These are phyloP conservation scores for Coprinopsis marcescibilis DNA, from an alignment of 768 basidiomycete species.

Conservation along the genomic window DNA sequence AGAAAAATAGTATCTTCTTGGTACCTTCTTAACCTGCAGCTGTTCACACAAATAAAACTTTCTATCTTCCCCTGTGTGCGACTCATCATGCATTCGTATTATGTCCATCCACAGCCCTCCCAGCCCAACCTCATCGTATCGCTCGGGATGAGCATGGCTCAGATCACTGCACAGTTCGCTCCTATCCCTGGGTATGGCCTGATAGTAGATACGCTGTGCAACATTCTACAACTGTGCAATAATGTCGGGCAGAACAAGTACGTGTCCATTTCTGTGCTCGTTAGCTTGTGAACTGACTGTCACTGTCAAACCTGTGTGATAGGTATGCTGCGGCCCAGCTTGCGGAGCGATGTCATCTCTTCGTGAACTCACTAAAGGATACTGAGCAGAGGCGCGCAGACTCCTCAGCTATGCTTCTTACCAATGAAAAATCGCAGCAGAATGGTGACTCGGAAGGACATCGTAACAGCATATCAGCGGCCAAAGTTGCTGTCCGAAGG, in stretches of 20 bases:
- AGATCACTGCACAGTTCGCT: slow-evolving; percentile 40
- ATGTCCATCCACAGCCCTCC: slow-evolving; percentile 2
- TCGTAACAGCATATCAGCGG: no score
- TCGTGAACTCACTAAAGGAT: slow-evolving; percentile 35
- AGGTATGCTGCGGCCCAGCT: slow-evolving; percentile 41
- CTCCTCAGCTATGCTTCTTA: no score
- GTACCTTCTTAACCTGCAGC: no score
- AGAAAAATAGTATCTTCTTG: no score
- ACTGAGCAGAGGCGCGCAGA: slow-evolving; percentile 23
- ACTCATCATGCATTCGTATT: no score
- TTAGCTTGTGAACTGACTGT: slow-evolving; percentile 6
- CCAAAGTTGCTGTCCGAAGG: no score
- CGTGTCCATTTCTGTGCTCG: slow-evolving; percentile 1
- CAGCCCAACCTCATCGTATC: slow-evolving; percentile 16
- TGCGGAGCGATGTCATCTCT: slow-evolving; percentile 38
- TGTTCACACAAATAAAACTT: no score
- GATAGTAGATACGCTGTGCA: slow-evolving; percentile 34
- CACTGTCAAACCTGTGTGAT: background rate
- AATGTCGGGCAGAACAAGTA: slow-evolving; percentile 46
- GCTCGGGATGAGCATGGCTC: slow-evolving; percentile 33
- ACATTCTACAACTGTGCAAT: slow-evolving; percentile 41
- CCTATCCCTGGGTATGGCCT: slow-evolving; percentile 44
- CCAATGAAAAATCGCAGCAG: no score
- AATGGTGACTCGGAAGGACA: no score
- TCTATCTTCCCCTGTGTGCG: no score